Base-by-base conservation (phyloP, 2,329 filamentous ascomycete genomes). In the Cercospora sojina region DNA sequence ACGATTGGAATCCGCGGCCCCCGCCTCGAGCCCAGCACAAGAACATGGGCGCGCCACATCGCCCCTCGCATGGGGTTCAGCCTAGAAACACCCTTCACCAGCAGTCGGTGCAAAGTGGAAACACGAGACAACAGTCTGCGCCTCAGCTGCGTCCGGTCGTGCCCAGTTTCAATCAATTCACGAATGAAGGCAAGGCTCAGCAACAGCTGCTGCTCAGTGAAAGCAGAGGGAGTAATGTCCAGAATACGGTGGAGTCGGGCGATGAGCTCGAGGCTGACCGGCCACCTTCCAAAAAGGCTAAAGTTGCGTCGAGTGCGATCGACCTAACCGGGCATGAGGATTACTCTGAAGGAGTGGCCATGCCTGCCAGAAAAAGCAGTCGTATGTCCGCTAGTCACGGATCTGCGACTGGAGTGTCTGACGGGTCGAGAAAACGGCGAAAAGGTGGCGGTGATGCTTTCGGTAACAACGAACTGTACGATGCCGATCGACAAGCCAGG, bases 1-100 rank as follows among this genome's bases (percentile, higher is more conserved):
- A 23, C 5, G 62, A 64, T 20, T 64, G 62, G 62, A 47, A 58
- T 7, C 35, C 62, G 41, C 16, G 7, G 18, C 38, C 58, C 18
- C 32, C 31, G 18, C 13, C 53, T 38, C 49, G 41, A 31, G 35
- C 9, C 38, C 23, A 63, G 35, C 18, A 57, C 12, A 16, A 13
- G 13, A 64, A 38, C 4, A 64, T 64, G 62, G 62, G 62, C 7
- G 55, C 7, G 18, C 43, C 27, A 18, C 5, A 51, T 18, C 38
- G 41, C 12, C 55, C 62, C 20, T 2, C 32, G 12, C 13, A 29
- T 3, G 60, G 20, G 2, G 16, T 64, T 3, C 29, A 32, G 41
- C 62, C 62, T 20, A 49, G 18, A 13, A 64, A 64, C 12, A 64
- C 62, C 20, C 56, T 64, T 29, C 13, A 16, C 18, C 38, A 32